Percentiles rank a stretch among this genome's conserved stretches.
phyloP scores from a whole-genome alignment of 1,284 basidiomycete genomes.

The Caloboletus firmus region DNA sequence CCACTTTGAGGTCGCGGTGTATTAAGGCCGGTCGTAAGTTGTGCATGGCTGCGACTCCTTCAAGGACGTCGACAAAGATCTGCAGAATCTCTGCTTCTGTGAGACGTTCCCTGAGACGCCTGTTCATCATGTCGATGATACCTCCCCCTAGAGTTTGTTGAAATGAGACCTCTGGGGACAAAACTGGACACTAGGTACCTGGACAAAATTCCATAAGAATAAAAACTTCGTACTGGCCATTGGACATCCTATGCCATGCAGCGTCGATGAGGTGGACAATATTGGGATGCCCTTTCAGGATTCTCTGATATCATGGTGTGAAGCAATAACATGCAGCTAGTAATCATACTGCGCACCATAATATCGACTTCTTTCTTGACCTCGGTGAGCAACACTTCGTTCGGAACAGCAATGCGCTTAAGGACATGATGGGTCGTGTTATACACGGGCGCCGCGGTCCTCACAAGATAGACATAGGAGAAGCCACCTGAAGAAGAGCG shows the following conservation, averaged over 20 bases:
- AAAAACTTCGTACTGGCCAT: slow-evolving; percentile 92
- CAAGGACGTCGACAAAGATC: slow-evolving; percentile 95
- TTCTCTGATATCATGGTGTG: slow-evolving; percentile 52
- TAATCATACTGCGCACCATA: slow-evolving; percentile 68
- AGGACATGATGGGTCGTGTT: slow-evolving; percentile 94
- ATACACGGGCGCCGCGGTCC: slow-evolving; percentile 82
- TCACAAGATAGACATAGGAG: slow-evolving; percentile 96
- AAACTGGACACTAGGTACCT: slow-evolving; percentile 40
- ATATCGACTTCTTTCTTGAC: slow-evolving; percentile 98
- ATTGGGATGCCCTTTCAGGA: slow-evolving; percentile 87
- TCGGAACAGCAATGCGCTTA: slow-evolving; percentile 94
- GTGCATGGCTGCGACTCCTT: slow-evolving; percentile 95
- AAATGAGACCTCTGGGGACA: slow-evolving; percentile 8
- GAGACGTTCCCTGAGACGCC: slow-evolving; percentile 88
- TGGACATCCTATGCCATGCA: slow-evolving; percentile 81
- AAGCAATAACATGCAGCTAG: slow-evolving; percentile 17
- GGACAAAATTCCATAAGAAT: slow-evolving; percentile 98
- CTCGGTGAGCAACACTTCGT: slow-evolving; percentile 87
- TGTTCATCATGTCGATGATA: slow-evolving; percentile 99
- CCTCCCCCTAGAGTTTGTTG: slow-evolving; percentile 70
- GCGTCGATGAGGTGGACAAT: slow-evolving; percentile 95
- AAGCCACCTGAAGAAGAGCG: slow-evolving; percentile 76
- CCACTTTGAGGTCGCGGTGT: slow-evolving; percentile 98
- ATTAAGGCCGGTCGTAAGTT: slow-evolving; percentile 85
- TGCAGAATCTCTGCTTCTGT: slow-evolving; percentile 95